These are phyloP conservation scores for Naganishia liquefaciens DNA, from an alignment of 1,284 basidiomycete species.

Conservation along the genomic window DNA sequence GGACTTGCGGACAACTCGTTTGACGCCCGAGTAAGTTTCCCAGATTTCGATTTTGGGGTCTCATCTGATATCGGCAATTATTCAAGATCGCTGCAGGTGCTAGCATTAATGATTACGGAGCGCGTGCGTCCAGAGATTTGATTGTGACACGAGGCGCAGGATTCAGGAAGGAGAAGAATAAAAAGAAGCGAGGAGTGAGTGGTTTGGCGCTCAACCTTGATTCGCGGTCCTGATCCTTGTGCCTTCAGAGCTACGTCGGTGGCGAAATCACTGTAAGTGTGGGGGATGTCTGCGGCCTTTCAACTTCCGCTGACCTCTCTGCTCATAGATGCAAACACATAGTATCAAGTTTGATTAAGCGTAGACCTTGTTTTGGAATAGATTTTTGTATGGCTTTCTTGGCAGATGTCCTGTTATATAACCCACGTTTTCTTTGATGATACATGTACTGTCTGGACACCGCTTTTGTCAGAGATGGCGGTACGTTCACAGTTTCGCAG, in stretches of 20 bases:
- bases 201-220: background rate
- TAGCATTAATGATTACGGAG: conserved; percentile 77
- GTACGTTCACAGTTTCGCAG: no score
- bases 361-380: background rate
- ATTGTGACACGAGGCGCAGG: conserved; percentile 90
- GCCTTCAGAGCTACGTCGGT: conserved; percentile 68
- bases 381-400: conserved; percentile 5
- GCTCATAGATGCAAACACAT: conserved; percentile 68
- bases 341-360: conserved; percentile 74
- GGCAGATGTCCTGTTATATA: background rate
- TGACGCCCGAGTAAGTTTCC: conserved; percentile 66
- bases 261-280: conserved; percentile 81
- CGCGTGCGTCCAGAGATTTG: conserved; percentile 78
- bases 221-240: conserved; percentile 28
- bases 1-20: conserved; percentile 79
- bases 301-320: conserved; percentile 27
- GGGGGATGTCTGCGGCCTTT: conserved; percentile 21
- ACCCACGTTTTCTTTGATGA: no score
- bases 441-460: no score
- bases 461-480: no score
- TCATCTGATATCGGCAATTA: conserved; percentile 9
- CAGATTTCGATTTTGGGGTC: background rate
- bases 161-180: conserved; percentile 99
- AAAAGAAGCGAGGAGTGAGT: conserved; percentile 84
- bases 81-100: conserved; percentile 60